Base-by-base conservation (phyloP, 83 land plant species). In the Picea mariana region DNA sequence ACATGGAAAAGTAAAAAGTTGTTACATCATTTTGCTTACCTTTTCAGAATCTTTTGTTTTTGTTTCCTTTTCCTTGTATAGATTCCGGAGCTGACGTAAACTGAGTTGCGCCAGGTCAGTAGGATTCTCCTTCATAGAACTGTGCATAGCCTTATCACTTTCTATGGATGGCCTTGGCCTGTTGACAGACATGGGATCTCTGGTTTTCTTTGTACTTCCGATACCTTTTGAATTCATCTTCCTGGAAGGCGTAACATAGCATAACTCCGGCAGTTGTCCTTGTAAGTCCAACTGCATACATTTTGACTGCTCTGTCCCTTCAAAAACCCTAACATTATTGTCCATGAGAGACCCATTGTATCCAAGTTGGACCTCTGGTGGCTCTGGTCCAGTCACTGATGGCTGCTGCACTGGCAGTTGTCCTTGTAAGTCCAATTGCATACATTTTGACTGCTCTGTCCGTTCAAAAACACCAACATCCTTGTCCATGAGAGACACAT, bases 11-110 rank as follows among this genome's bases (percentile, higher is more conserved):
- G 73, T 34, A 55, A 40, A 72, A 40, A 18, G 9, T 18, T 20
- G 21, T 3, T 3, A 44, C 11, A 73, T 23, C 24, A 73, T 18
- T n/a, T n/a, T 44, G 24, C 77, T 44, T 44, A 73, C 77, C 77
- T 73, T 73, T 44, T 73, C 77, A 73, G 55, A 73, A 44, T 73
- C 77, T 23, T 73, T 73, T 44, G 77, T 3, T n/a, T 44, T 73
- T 12, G 47, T 73, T 73, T 73, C 47, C 52, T 73, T 73, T 20
- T 73, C 77, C 55, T 73, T 73, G 77, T 40, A 16, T n/a, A 21
- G 47, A 20, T 23, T 44, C 77, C 47, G 49, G 12, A 34, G 47
- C 77, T 11, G 38, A 47, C 47, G 38, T 40, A 73, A 44, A 40
- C 77, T 73, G 47, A 42, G 77, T 18, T 47, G 77, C 4, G 24